Evolutionary conservation across 2,329 filamentous ascomycete genomes (phyloP).

Genomic region (Leptosphaerulina australis): DNA sequence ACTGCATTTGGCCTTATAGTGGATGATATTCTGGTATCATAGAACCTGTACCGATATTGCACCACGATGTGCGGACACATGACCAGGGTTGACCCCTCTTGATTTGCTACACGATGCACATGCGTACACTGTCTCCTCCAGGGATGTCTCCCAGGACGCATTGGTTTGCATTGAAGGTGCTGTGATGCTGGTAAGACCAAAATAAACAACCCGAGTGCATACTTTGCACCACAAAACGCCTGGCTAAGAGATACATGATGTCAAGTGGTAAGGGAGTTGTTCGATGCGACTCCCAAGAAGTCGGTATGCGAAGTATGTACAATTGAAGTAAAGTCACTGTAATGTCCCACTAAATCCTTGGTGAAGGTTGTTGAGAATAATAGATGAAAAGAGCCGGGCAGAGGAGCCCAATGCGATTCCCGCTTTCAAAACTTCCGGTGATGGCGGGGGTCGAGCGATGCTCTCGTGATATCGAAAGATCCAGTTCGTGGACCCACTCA

Average conservation of each 20-base stretch:
- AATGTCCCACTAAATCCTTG: conserved; percentile 6
- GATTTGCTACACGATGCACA: conserved; percentile 18
- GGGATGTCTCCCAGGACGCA: conserved; percentile 3
- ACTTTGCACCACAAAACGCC: conserved; percentile 16
- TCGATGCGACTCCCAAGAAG: not conserved
- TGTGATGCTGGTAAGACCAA: not conserved
- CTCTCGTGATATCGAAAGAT: conserved; percentile 16
- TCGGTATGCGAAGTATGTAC: not conserved
- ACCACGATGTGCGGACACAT: too few relatives aligned
- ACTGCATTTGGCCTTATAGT: too few relatives aligned
- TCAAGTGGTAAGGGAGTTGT: not conserved
- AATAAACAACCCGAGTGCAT: conserved; percentile 4
- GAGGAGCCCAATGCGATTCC: conserved; percentile 1
- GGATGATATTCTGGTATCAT: too few relatives aligned
- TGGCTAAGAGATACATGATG: conserved; percentile 21
- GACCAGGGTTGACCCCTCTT: not conserved
- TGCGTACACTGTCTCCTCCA: conserved; percentile 11
- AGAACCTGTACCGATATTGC: too few relatives aligned
- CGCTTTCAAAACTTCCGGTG: conserved; percentile 1
- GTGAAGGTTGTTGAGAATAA: conserved; percentile 8
- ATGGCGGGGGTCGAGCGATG: conserved; percentile 17
- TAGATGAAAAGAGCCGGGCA: conserved; percentile 4
- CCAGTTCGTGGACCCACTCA: conserved; percentile 25
- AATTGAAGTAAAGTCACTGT: conserved; percentile 12
- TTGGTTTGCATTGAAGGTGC: not conserved